Percentiles rank a stretch among this genome's conserved stretches.
phyloP scores from a whole-genome alignment of 2,329 filamentous ascomycete species.

The Dactylellina cionopaga region DNA sequence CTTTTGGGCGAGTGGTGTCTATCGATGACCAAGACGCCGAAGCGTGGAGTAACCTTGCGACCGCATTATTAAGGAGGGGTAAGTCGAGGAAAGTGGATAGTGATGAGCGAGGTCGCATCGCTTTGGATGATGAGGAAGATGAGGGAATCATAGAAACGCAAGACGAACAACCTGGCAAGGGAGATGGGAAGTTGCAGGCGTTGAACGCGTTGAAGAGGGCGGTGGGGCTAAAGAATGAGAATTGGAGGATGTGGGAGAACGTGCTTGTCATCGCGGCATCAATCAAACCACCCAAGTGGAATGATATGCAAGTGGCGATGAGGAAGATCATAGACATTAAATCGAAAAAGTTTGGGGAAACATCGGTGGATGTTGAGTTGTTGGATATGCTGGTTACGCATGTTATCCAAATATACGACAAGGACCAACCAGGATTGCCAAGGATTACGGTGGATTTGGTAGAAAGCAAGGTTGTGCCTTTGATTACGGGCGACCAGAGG shows the following conservation, averaged over 20 bases:
- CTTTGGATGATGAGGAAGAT: slow-evolving; percentile 54
- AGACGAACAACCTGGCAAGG: slow-evolving; percentile 57
- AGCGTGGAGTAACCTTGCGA: slow-evolving; percentile 94
- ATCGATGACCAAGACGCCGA: slow-evolving; percentile 88
- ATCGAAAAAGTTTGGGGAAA: slow-evolving; percentile 73
- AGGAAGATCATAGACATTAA: slow-evolving; percentile 80
- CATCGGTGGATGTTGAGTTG: slow-evolving; percentile 78
- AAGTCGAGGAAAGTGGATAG: slow-evolving; percentile 57
- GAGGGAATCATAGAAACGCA: slow-evolving; percentile 57
- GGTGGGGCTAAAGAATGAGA: slow-evolving; percentile 81
- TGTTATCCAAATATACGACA: slow-evolving; percentile 67
- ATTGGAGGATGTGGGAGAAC: slow-evolving; percentile 96
- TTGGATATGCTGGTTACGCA: slow-evolving; percentile 78
- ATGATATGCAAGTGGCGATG: slow-evolving; percentile 79
- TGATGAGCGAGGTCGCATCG: slow-evolving; percentile 56
- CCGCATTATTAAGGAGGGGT: slow-evolving; percentile 75
- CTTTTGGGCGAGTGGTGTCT: slow-evolving; percentile 83
- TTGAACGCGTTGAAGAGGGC: slow-evolving; percentile 88
- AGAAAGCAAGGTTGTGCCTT: slow-evolving; percentile 77
- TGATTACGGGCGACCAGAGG: slow-evolving; percentile 81
- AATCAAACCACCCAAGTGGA: slow-evolving; percentile 76
- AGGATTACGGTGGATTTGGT: slow-evolving; percentile 76
- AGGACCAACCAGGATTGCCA: slow-evolving; percentile 64
- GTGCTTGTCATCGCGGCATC: slow-evolving; percentile 86
- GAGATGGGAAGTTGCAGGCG: slow-evolving; percentile 60